Evolutionary conservation across 768 basidiomycete genomes (phyloP).

Genomic region (Omphalotus guepiniiformis): DNA sequence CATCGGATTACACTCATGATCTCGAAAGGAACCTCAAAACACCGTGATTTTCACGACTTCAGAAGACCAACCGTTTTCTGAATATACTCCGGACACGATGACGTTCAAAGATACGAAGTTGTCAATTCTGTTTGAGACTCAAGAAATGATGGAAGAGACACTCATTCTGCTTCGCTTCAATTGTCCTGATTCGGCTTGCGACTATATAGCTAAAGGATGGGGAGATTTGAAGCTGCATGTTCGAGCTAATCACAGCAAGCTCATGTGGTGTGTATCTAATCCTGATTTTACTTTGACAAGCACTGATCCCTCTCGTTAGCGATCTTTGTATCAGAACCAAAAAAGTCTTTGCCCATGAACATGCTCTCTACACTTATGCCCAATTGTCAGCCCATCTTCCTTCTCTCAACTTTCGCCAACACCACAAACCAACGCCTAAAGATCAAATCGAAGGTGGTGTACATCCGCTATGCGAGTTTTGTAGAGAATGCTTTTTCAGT

Average conservation of each 20-base stretch:
- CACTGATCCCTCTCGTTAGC: slow-evolving; percentile 30
- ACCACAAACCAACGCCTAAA: slow-evolving; percentile 32
- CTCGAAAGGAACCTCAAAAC: slow-evolving; percentile 60
- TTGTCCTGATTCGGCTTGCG: slow-evolving; percentile 83
- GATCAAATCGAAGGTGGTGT: slow-evolving; percentile 66
- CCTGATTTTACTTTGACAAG: not conserved
- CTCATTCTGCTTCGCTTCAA: slow-evolving; percentile 90
- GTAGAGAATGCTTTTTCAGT: slow-evolving; percentile 89
- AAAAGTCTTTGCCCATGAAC: slow-evolving; percentile 96
- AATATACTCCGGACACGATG: slow-evolving; percentile 51
- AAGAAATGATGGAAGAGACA: slow-evolving; percentile 94
- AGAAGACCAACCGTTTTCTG: slow-evolving; percentile 54
- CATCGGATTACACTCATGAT: not conserved
- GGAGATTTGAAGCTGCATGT: slow-evolving; percentile 84
- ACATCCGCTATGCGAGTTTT: slow-evolving; percentile 85
- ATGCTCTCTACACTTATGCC: slow-evolving; percentile 70
- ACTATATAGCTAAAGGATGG: slow-evolving; percentile 85
- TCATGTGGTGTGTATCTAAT: slow-evolving; percentile 68
- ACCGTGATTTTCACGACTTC: slow-evolving; percentile 74
- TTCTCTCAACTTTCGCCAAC: slow-evolving; percentile 44
- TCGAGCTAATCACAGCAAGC: slow-evolving; percentile 64
- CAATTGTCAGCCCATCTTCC: slow-evolving; percentile 73
- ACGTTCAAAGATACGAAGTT: slow-evolving; percentile 70
- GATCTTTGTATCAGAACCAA: slow-evolving; percentile 86
- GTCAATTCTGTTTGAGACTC: slow-evolving; percentile 80